Evolutionary conservation across 768 basidiomycete species (phyloP).

Genomic region (Mycena leptocephala): DNA sequence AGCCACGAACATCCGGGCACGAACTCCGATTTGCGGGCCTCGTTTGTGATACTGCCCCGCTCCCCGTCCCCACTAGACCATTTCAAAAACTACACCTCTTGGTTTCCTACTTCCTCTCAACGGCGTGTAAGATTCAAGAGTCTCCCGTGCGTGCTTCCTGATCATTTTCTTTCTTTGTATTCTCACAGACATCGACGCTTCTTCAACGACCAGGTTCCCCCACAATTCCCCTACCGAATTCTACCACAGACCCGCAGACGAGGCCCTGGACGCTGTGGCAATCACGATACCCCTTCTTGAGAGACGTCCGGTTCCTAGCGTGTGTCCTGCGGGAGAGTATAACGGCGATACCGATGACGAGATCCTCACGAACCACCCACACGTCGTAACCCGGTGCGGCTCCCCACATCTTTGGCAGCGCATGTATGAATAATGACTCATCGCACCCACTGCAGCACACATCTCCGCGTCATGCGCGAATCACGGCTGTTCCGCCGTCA

Average conservation of each 20-base stretch:
- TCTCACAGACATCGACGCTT: background rate
- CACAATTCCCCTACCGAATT: background rate
- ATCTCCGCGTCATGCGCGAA: slow-evolving; percentile 18
- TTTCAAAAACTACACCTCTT: background rate
- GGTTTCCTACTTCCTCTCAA: background rate
- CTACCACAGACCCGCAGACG: background rate
- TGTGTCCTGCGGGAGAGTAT: background rate
- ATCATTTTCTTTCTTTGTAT: background rate
- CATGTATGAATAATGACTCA: background rate
- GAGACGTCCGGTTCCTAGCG: background rate
- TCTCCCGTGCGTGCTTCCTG: background rate
- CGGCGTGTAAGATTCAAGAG: slow-evolving; percentile 13
- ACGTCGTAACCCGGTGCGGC: slow-evolving; percentile 9
- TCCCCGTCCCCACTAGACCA: background rate
- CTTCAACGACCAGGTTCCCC: background rate
- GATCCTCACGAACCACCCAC: background rate
- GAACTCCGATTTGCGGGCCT: slow-evolving; percentile 1
- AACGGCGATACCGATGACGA: background rate
- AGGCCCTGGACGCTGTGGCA: background rate
- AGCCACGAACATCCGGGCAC: background rate
- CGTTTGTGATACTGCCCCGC: slow-evolving; percentile 1
- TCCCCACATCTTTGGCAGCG: background rate
- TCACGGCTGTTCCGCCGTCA: background rate
- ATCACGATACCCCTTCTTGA: slow-evolving; percentile 13
- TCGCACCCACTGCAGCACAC: background rate